Base-by-base conservation (phyloP, 1,284 basidiomycete genomes). In the Tausonia pullulans region DNA sequence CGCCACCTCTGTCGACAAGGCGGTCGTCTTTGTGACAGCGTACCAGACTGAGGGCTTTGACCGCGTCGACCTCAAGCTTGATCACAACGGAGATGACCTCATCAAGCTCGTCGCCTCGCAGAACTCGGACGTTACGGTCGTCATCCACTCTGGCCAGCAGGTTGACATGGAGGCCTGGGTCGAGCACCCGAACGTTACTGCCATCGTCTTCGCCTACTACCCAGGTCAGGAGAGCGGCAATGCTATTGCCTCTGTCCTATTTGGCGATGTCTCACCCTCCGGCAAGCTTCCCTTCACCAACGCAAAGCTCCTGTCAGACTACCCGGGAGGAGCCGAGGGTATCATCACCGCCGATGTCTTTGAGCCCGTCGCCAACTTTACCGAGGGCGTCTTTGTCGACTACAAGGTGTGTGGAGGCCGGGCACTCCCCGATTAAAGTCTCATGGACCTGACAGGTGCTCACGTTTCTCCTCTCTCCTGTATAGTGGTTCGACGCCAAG, bases 261-360 rank as follows among this genome's bases (percentile, higher is more conserved):
- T 65, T 39, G 64, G 64, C 39, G 64, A 65, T 56, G 49, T 48
- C 27, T 51, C 54, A 2, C 64, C 64, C 66, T 69, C 39, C 48
- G 61, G 41, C 67, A 68, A 75, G 70, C 71, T 80, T 0, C 79
- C 79, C 0, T 81, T 79, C 71, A 80, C 79, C 0, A 72, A 80
- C 59, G 79, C 74, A 50, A 76, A 76, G 69, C 65, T 69, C 9
- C 69, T 70, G 5, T 65, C 68, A 5, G 78, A 81, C 68, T 80
- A 75, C 71, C 75, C 76, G 6, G 63, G 51, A 44, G 63, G 58
- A 5, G 69, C 71, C 5, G 69, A 74, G 65, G 74, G 27, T 8
- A 75, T 78, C 64, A 66, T 75, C 48, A 67, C 70, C 44, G 58
- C 41, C 46, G 54, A 64, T 49, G 51, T 64, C 45, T 54, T 51